Percentiles rank a stretch among this genome's conserved stretches.
Evolutionary conservation across 331 rosid genomes (phyloP).

Genomic region (Phaseolus coccineus): DNA sequence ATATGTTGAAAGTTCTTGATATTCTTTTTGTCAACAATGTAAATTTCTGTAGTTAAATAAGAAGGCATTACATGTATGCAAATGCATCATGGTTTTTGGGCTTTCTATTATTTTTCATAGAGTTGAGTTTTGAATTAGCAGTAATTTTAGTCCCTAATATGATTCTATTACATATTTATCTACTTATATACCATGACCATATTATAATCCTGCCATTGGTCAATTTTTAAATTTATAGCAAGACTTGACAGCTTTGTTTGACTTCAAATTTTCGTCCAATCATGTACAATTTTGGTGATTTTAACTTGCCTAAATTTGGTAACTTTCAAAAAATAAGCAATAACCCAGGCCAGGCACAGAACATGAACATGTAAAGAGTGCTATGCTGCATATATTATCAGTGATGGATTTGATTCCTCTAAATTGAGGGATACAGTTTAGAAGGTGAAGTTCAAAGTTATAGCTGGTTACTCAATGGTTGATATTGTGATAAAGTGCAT

Average conservation of each 20-base stretch:
- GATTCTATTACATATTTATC: background rate
- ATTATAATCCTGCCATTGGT: conserved; percentile 11
- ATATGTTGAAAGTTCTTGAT: conserved; percentile 27
- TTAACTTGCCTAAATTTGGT: conserved; percentile 4
- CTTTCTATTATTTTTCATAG: background rate
- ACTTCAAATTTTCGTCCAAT: conserved; percentile 21
- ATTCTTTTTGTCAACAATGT: conserved; percentile 22
- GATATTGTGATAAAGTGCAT: conserved; percentile 10
- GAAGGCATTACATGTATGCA: background rate
- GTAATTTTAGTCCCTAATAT: background rate
- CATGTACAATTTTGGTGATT: background rate
- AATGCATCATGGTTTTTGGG: conserved; percentile 24
- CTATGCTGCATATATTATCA: conserved; percentile 33
- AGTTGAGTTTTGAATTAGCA: conserved; percentile 26
- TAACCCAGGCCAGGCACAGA: conserved; percentile 9
- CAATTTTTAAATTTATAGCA: conserved; percentile 26
- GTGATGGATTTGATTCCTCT: conserved; percentile 11
- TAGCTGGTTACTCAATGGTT: background rate
- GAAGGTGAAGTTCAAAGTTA: background rate
- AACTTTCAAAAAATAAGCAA: conserved; percentile 6
- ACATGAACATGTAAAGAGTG: conserved; percentile 12
- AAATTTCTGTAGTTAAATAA: conserved; percentile 25
- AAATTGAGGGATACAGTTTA: background rate
- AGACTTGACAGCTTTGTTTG: background rate
- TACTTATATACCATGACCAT: background rate